Conservation (phyloP, 2,329 filamentous ascomycete species). For the Aaosphaeria pasadenensis region DNA sequence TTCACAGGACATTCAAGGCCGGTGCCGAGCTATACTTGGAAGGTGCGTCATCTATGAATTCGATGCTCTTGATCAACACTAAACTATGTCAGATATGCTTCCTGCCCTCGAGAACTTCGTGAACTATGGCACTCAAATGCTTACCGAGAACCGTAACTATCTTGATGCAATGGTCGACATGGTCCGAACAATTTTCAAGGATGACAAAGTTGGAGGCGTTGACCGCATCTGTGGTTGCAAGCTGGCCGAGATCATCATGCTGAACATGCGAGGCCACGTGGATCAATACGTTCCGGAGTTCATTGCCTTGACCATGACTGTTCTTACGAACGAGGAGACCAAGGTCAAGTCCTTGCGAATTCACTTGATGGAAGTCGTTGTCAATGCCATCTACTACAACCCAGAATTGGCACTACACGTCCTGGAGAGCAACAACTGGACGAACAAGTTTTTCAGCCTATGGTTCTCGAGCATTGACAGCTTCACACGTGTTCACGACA, state of each 20-base stretch:
- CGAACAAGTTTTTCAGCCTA: constrained; percentile 96
- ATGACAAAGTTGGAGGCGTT: constrained; percentile 87
- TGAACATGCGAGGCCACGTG: constrained; percentile 84
- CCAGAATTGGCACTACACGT: constrained; percentile 79
- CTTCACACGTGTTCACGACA: constrained; percentile 94
- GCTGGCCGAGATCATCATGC: constrained; percentile 93
- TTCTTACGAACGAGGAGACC: constrained; percentile 70
- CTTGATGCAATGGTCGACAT: constrained; percentile 87
- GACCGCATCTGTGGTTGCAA: constrained; percentile 98
- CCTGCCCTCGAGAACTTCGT: constrained; percentile 98
- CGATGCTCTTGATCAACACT: constrained; percentile 5
- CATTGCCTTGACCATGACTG: constrained; percentile 81
- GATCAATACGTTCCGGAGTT: constrained; percentile 88
- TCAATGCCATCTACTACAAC: constrained; percentile 98
- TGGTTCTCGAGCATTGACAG: constrained; percentile 97
- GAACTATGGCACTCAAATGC: constrained; percentile 78
- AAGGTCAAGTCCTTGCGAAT: constrained; percentile 93
- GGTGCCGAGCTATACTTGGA: constrained; percentile 96
- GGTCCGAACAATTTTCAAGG: constrained; percentile 91
- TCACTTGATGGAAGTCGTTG: constrained; percentile 97
- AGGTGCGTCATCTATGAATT: constrained; percentile 26
- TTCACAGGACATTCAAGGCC: constrained; percentile 95
- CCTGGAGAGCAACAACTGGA: constrained; percentile 89
- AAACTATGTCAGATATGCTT: constrained; percentile 70
- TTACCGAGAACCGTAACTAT: constrained; percentile 81